Evolutionary conservation across 345 rosid genomes (phyloP).

Genomic region (Linum tenue): DNA sequence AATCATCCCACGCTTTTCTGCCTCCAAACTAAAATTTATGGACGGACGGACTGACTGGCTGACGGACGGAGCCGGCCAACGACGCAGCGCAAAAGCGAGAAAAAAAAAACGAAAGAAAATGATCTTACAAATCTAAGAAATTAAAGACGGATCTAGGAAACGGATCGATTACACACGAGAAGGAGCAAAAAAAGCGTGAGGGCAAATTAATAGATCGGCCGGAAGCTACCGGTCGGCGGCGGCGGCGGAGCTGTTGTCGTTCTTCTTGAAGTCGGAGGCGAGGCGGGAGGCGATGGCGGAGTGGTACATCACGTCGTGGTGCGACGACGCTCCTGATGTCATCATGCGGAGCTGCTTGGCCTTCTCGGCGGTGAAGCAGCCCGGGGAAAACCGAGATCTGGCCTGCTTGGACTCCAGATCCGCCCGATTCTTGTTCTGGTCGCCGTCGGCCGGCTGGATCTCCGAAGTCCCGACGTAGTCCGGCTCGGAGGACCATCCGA

Average conservation of each 20-base stretch:
- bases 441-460: slow-evolving; percentile 17
- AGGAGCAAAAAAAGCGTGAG: background rate
- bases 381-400: slow-evolving; percentile 30
- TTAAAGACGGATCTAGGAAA: background rate
- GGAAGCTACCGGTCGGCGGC: slow-evolving; percentile 14
- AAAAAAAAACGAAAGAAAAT: no score
- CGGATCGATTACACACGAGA: background rate
- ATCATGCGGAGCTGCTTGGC: slow-evolving; percentile 50
- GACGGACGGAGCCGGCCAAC: background rate
- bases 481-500: slow-evolving; percentile 45
- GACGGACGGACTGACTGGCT: background rate
- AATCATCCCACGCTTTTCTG: background rate
- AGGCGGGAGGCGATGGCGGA: slow-evolving; percentile 58
- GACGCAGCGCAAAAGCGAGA: background rate
- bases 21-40: background rate
- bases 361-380: slow-evolving; percentile 51
- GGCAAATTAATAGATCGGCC: background rate
- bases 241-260: background rate
- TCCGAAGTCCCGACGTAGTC: slow-evolving; percentile 16
- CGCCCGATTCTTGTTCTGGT: background rate
- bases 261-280: slow-evolving; percentile 36
- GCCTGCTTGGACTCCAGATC: slow-evolving; percentile 11
- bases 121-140: background rate
- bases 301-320: slow-evolving; percentile 72
- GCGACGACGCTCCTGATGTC: slow-evolving; percentile 32